Evolutionary conservation across 2,329 filamentous ascomycete species (phyloP), one percentile per base, ranked within the genome.

Genomic region (Tolypocladium paradoxum): DNA sequence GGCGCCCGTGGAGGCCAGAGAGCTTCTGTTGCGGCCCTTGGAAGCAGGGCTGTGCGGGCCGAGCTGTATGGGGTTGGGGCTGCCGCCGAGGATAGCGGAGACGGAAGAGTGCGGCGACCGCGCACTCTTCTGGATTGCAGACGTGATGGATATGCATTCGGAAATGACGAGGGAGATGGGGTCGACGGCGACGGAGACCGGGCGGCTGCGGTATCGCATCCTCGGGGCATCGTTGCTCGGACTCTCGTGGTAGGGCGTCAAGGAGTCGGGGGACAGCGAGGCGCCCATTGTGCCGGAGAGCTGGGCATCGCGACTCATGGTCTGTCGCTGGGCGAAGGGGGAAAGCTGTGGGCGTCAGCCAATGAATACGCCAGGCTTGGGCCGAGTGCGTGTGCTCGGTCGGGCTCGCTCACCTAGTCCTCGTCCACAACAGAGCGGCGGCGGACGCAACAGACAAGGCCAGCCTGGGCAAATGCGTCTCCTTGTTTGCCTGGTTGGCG

Each of bases 111-210:
- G 91, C 48, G 90, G 90, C 78, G 92, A 97, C 59, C 93, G 87
- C 58, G 90, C 88, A 80, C 96, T 87, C 74, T 99, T 99, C 65
- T 95, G 91, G 81, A 99, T 96, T 56, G 91, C 90, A 57, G 92
- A 96, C 16, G 93, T 97, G 73, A 99, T 92, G 47, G 91, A 92
- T 67, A 97, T 97, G 71, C 93, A 99, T 84, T 99, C 93, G 71
- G 92, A 96, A 58, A 95, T 96, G 59, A 99, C 90, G 62, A 99
- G 76, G 49, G 90, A 91, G 54, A 96, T 85, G 1, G 91, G 90
- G 64, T 96, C 89, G 60, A 96, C 87, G 45, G 91, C 89, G 57
- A 96, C 89, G 35, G 88, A 82, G 34, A 91, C 77, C 7, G 79
- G 79, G 20, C 79, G 77, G 62, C 76, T 82, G 62, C 79, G 73